phyloP scores from a whole-genome alignment of 1,284 basidiomycete species.

The Trametes pubescens region DNA sequence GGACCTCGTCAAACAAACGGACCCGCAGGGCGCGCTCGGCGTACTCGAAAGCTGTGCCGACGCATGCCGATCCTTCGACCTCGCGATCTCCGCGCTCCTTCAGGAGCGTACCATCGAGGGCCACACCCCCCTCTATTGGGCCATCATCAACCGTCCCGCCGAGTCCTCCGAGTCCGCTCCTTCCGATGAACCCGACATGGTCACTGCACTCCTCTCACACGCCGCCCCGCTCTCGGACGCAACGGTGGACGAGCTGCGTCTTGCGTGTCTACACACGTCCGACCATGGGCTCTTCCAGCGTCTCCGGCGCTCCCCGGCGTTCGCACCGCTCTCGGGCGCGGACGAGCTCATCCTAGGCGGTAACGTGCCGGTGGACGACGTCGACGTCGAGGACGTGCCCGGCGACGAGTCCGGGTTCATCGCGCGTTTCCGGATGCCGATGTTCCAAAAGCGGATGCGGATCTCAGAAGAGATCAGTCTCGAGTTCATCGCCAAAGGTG shows the following conservation, averaged over 20 bases:
- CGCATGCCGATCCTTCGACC: slow-evolving; percentile 49
- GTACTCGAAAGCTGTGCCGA: slow-evolving; percentile 56
- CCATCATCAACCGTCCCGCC: slow-evolving; percentile 56
- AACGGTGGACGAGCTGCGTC: slow-evolving; percentile 64
- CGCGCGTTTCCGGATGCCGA: slow-evolving; percentile 58
- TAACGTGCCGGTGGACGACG: slow-evolving; percentile 57
- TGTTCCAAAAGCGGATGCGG: slow-evolving; percentile 78
- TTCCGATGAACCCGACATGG: slow-evolving; percentile 47
- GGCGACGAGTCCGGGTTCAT: slow-evolving; percentile 61
- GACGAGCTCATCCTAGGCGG: slow-evolving; percentile 68
- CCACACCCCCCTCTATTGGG: slow-evolving; percentile 75
- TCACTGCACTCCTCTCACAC: slow-evolving; percentile 59
- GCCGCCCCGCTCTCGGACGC: slow-evolving; percentile 58
- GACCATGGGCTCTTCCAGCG: slow-evolving; percentile 72
- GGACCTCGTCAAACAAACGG: slow-evolving; percentile 42
- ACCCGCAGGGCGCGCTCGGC: slow-evolving; percentile 32
- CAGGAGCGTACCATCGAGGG: slow-evolving; percentile 71
- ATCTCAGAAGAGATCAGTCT: slow-evolving; percentile 59
- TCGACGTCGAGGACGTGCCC: slow-evolving; percentile 56
- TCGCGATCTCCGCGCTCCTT: slow-evolving; percentile 56
- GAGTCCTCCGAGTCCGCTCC: slow-evolving; percentile 38
- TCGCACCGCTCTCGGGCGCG: slow-evolving; percentile 56
- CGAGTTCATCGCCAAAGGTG: slow-evolving; percentile 76
- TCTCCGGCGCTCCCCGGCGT: slow-evolving; percentile 57
- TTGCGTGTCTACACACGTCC: slow-evolving; percentile 68